A percentile compares a stretch with the other conserved stretches of the same genome.
phyloP scores from a whole-genome alignment of 2,329 filamentous ascomycete genomes.

The Scolecobasidium constrictum region DNA sequence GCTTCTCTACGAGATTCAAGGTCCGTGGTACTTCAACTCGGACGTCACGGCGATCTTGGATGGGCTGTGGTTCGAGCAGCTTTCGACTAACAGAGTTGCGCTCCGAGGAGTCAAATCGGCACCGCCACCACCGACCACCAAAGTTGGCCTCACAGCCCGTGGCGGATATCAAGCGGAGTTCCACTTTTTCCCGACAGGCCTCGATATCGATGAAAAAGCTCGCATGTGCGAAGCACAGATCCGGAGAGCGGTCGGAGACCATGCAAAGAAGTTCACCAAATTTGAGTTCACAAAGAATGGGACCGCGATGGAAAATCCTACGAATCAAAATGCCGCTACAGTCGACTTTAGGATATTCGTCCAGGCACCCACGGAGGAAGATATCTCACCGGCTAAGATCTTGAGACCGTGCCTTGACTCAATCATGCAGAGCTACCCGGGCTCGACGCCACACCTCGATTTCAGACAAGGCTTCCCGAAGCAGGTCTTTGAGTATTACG shows the following conservation, averaged over 20 bases:
- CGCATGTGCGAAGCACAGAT: constrained; percentile 29
- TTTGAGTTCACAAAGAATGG: constrained; percentile 30
- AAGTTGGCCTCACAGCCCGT: constrained; percentile 33
- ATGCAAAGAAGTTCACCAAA: constrained; percentile 23
- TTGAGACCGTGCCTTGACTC: constrained; percentile 28
- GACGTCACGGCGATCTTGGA: constrained; percentile 44
- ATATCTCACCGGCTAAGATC: constrained; percentile 26
- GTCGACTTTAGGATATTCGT: constrained; percentile 37
- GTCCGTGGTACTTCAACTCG: constrained; percentile 46
- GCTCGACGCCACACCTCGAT: constrained; percentile 29
- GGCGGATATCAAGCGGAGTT: constrained; percentile 36
- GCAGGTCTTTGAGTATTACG: constrained; percentile 31
- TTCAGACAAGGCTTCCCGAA: constrained; percentile 28
- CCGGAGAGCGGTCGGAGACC: constrained; percentile 24
- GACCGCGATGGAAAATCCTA: constrained; percentile 26
- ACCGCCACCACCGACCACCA: constrained; percentile 34
- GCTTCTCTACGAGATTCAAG: constrained; percentile 44
- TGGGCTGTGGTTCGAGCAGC: constrained; percentile 41
- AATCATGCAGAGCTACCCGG: constrained; percentile 34
- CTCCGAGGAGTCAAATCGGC: constrained; percentile 33
- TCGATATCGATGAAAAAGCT: constrained; percentile 34
- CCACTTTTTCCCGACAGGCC: constrained; percentile 32
- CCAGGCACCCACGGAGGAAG: constrained; percentile 31
- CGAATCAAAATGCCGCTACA: constrained; percentile 37
- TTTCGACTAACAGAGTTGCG: constrained; percentile 38